Percentiles rank a stretch among this genome's conserved stretches.
Evolutionary conservation across 176 grass and related monocot species (phyloP).

Genomic region (Aegilops tauschii): DNA sequence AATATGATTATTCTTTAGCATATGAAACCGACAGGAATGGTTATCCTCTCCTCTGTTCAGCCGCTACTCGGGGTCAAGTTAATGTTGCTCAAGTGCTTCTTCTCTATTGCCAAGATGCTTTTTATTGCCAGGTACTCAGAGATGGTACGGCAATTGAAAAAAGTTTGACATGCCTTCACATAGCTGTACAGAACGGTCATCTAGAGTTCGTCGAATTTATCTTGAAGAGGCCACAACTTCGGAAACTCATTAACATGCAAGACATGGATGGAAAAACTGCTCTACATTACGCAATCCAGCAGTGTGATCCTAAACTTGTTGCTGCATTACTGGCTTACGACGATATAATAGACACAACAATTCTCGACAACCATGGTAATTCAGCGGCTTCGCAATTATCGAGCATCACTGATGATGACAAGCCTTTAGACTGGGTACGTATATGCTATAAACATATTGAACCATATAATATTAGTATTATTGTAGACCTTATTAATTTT

Average conservation of each 20-base stretch:
- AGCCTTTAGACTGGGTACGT: slow-evolving; percentile 11
- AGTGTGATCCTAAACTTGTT: slow-evolving; percentile 17
- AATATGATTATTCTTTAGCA: not conserved
- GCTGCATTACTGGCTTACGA: not conserved
- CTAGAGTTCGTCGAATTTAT: not conserved
- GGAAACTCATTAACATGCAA: not conserved
- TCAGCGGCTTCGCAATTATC: not conserved
- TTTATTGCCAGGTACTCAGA: too few relatives aligned
- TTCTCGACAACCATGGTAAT: not conserved
- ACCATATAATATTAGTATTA: too few relatives aligned
- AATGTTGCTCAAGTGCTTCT: not conserved
- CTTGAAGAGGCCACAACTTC: not conserved
- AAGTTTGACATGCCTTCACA: not conserved
- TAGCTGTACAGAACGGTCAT: not conserved
- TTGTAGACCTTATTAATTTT: too few relatives aligned
- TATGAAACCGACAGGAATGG: not conserved
- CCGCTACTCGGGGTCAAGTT: not conserved
- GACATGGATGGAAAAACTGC: not conserved
- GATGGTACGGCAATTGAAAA: too few relatives aligned
- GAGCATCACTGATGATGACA: not conserved
- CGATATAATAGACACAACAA: not conserved
- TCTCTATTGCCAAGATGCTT: not conserved
- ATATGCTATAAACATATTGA: too few relatives aligned
- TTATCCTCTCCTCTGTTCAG: not conserved
- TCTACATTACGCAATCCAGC: not conserved